Base-by-base conservation (phyloP, 495 filamentous ascomycete genomes). In the Aspergillus diversus region DNA sequence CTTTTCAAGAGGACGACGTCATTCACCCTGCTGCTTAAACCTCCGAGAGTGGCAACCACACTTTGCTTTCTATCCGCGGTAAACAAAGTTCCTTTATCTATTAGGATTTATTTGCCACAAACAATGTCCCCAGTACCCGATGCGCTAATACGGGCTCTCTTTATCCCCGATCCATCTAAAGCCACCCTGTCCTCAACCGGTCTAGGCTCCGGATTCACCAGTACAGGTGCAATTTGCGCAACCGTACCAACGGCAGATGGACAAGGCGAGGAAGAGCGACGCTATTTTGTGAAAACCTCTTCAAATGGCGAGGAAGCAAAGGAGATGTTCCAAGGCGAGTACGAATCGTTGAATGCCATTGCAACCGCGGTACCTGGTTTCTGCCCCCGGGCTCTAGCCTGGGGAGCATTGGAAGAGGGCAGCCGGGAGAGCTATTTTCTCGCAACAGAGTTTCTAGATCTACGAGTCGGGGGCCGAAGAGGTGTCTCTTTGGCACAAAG, bases 251-350 rank as follows among this genome's bases (percentile, higher is more conserved):
- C 58, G 7, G 5, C 60, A 64, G 71, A 76, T 34, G 72, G 70
- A 35, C 64, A 63, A 32, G 72, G 83, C 39, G 84, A 86, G 46
- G 76, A 81, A 65, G 78, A 86, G 39, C 83, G 85, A 34, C 76
- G 78, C 12, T 94, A 86, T 76, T 97, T 97, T 70, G 80, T 97
- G 71, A 97, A 97, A 74, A 94, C 86, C 0, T 90, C 87, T 3
- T 43, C 69, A 11, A 76, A 77, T 9, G 88, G 89, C 4, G 63
- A 77, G 35, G 81, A 86, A 12, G 86, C 91, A 21, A 82, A 85
- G 59, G 71, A 87, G 42, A 97, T 97, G 92, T 96, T 97, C 71
- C 79, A 78, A 79, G 91, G 93, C 35, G 93, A 97, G 79, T 89
- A 90, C 74, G 83, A 84, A 53, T 95, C 91, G 16, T 86, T 97